These are phyloP conservation scores for Aspergillus hiratsukae DNA, from an alignment of 2,329 filamentous ascomycete species.

Conservation along the genomic window DNA sequence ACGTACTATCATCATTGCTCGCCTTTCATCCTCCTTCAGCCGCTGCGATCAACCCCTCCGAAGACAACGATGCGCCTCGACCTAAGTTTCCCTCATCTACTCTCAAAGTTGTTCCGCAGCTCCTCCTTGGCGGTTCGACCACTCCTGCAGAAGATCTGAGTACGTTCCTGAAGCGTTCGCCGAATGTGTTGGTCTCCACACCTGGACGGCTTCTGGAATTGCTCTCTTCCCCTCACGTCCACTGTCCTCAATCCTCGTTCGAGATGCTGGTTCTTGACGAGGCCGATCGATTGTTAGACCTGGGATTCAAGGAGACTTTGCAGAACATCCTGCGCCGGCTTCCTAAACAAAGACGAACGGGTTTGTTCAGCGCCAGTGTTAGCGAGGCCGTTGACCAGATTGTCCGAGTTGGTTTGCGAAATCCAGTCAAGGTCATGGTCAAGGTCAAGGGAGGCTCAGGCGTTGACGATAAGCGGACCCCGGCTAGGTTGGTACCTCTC, in stretches of 20 bases:
- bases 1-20: constrained; percentile 71
- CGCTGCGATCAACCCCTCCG: constrained; percentile 37
- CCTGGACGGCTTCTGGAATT: constrained; percentile 87
- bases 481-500: constrained; percentile 55
- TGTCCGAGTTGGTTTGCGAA: constrained; percentile 83
- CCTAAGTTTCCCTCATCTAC: constrained; percentile 44
- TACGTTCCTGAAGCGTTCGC: constrained; percentile 74
- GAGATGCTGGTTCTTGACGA: constrained; percentile 92
- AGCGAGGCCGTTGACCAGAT: constrained; percentile 92
- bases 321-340: constrained; percentile 78
- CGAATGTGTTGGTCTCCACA: constrained; percentile 86
- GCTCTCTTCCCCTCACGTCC: constrained; percentile 78
- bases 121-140: constrained; percentile 80
- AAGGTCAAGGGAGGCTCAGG: constrained; percentile 77
- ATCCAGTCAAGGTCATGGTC: constrained; percentile 91
- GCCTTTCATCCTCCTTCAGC: constrained; percentile 79
- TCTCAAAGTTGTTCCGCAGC: constrained; percentile 69
- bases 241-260: constrained; percentile 82
- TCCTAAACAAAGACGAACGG: constrained; percentile 89
- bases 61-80: constrained; percentile 37
- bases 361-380: constrained; percentile 92
- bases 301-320: constrained; percentile 89
- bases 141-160: constrained; percentile 81
- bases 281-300: constrained; percentile 84
- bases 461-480: constrained; percentile 78